Conservation (phyloP, 208 protist species). For the Phytomonas sp. region DNA sequence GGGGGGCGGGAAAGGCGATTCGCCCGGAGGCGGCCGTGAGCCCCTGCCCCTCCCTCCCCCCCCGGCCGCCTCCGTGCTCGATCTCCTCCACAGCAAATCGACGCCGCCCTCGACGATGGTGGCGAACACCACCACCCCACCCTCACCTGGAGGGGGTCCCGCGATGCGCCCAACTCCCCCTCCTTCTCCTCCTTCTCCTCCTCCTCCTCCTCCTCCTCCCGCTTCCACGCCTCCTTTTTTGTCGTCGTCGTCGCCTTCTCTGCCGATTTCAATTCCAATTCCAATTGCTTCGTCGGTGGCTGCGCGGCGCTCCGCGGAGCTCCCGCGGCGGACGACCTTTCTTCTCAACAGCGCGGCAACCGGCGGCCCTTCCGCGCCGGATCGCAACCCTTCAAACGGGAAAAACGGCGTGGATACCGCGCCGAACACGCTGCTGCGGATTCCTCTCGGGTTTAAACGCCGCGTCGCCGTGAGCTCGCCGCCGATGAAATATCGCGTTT, state of each 20-base stretch:
- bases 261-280: not conserved
- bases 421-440: not conserved
- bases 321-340: constrained; percentile 24
- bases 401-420: constrained; percentile 4
- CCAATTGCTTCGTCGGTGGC: not conserved
- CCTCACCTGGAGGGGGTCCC: no score
- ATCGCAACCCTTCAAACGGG: no score
- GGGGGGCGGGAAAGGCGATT: not conserved
- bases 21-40: not conserved
- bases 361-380: not conserved
- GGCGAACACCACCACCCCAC: no score
- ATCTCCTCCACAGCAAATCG: constrained; percentile 13
- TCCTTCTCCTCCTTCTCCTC: constrained; percentile 26
- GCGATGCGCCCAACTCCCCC: constrained; percentile 13
- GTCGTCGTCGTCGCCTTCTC: not conserved
- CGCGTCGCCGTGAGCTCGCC: no score
- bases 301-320: not conserved
- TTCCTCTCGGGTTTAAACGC: no score
- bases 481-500: no score
- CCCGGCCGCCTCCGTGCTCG: constrained; percentile 16
- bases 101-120: no score
- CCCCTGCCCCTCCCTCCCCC: not conserved
- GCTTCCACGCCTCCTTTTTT: no score
- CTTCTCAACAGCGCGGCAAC: constrained; percentile 12
- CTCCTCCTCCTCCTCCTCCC: no score